These are phyloP conservation scores for Aspergillus novoparasiticus DNA, from an alignment of 2,329 filamentous ascomycete genomes.

Conservation along the genomic window DNA sequence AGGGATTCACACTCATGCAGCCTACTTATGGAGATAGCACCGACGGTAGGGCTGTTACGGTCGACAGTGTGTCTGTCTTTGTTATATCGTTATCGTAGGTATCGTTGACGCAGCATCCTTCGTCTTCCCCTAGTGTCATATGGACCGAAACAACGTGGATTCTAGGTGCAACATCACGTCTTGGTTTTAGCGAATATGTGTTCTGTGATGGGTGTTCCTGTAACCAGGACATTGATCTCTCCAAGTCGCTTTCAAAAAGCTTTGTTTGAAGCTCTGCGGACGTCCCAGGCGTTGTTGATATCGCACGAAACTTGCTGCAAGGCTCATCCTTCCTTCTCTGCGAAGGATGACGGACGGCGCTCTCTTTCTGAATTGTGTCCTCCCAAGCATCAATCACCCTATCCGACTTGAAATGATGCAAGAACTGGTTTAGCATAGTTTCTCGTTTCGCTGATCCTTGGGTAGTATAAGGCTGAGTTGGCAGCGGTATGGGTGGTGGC, in stretches of 20 bases:
- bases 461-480: constrained; percentile 10
- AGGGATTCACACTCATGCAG: not conserved
- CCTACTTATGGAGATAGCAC: constrained; percentile 16
- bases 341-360: constrained; percentile 11
- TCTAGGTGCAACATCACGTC: constrained; percentile 29
- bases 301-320: constrained; percentile 36
- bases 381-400: constrained; percentile 38
- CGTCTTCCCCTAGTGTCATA: constrained; percentile 26
- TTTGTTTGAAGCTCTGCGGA: constrained; percentile 11
- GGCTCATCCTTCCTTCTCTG: constrained; percentile 28
- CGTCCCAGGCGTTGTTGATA: constrained; percentile 20
- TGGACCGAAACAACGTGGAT: constrained; percentile 35
- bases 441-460: constrained; percentile 22
- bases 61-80: constrained; percentile 20
- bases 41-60: constrained; percentile 33
- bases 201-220: constrained; percentile 30
- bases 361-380: constrained; percentile 25
- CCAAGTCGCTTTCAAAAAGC: constrained; percentile 19
- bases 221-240: constrained; percentile 34
- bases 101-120: constrained; percentile 5
- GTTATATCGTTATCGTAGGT: constrained; percentile 4
- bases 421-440: constrained; percentile 35
- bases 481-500: constrained; percentile 13
- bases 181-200: constrained; percentile 35
- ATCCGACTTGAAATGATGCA: constrained; percentile 37